Base-by-base conservation (phyloP, 805 yeast species). In the Lipomyces lipofer region DNA sequence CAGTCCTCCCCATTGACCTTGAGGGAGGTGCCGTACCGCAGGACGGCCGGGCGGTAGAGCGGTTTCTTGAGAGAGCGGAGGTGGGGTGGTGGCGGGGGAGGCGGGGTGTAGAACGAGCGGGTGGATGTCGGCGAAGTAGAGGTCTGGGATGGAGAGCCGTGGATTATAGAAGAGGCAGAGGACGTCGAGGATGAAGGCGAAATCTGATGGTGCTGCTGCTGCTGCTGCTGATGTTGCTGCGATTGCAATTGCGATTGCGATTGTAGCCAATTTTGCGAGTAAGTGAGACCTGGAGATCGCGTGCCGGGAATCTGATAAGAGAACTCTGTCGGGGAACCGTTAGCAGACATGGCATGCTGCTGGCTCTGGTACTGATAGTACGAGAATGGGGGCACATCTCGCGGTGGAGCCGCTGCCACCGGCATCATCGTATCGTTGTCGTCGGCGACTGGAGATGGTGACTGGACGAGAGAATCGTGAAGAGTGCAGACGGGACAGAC, bases 11-110 rank as follows among this genome's bases (percentile, higher is more conserved):
- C 43, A 66, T 56, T 7, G 69, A 59, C 55, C 36, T 65, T 54
- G 60, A 68, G 68, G n/a, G 66, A 52, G 49, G 57, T 58, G 57
- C 63, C 63, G 43, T 78, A 77, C 62, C 88, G 78, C 49, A 91
- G 74, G 9, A 91, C 98, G 0, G 97, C 97, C 0, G 98, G 98
- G 0, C 86, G 77, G 65, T 89, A 91, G 74, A 91, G 74, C 8
- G 97, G 97, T 65, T 88, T 85, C 68, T 89, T 81, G 59, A 89
- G 91, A 44, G 85, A 85, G 53, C 83, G 82, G 58, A 90, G 82
- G 65, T 89, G 95, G 67, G 83, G 85, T 21, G 85, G 68, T 10
- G 70, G 72, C 19, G 60, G 58, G 22, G 52, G 50, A 40, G 60
- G 60, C 17, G 57, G 54, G 12, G 60, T 49, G 46, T 50, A 43